Evolutionary conservation across 352 stramenopile genomes (phyloP).

Genomic region (Albugo candida): DNA sequence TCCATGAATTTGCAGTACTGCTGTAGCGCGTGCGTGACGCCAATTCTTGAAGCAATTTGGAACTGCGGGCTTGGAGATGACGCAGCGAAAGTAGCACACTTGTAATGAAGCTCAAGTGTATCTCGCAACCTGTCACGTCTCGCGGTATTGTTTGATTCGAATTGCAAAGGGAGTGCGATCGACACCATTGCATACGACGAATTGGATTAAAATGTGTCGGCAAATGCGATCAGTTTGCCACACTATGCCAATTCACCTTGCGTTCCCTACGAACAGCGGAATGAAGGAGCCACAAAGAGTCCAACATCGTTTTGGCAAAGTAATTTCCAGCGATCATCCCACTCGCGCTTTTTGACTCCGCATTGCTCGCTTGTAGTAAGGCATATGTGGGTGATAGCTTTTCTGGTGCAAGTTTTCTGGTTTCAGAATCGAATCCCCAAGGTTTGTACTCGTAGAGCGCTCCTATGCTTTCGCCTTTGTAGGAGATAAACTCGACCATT

Average conservation of each 20-base stretch:
- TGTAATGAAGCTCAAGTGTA: slow-evolving; percentile 34
- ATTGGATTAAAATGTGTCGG: neutral
- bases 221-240: slow-evolving; percentile 17
- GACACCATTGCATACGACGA: slow-evolving; percentile 6
- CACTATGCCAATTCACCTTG: slow-evolving; percentile 55
- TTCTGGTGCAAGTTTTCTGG: no score
- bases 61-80: no score
- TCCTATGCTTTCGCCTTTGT: no score
- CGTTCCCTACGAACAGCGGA: slow-evolving; percentile 62
- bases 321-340: slow-evolving; percentile 2
- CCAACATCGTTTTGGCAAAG: slow-evolving; percentile 36
- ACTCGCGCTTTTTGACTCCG: no score
- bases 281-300: slow-evolving; percentile 60
- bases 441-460: no score
- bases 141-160: no score
- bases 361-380: no score
- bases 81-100: slow-evolving; percentile 10
- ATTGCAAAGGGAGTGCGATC: slow-evolving; percentile 23
- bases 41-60: slow-evolving; percentile 1
- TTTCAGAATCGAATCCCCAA: no score
- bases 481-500: no score
- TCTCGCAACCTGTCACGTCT: no score
- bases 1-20: slow-evolving; percentile 35
- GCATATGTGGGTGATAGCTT: no score
- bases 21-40: slow-evolving; percentile 32